Percentiles rank a stretch among this genome's conserved stretches.
Conservation (phyloP, 495 filamentous ascomycete genomes). For the Talaromyces adpressus region DNA sequence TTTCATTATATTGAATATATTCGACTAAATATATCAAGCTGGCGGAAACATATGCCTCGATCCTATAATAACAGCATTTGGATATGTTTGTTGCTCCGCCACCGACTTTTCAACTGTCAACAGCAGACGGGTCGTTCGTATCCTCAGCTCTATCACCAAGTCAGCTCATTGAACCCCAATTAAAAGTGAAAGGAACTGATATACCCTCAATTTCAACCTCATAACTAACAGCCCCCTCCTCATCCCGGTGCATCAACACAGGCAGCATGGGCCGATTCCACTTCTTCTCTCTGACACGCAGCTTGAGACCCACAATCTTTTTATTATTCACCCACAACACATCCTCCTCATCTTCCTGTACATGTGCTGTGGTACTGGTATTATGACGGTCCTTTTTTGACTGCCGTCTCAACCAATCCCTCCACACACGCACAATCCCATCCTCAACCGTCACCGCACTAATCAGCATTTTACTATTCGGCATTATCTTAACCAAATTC, state of each 20-base stretch:
- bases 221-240: slow-evolving; percentile 53
- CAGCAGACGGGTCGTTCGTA: slow-evolving; percentile 52
- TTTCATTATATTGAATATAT: neutral
- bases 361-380: neutral
- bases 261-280: slow-evolving; percentile 19
- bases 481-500: slow-evolving; percentile 61
- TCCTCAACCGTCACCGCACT: slow-evolving; percentile 57
- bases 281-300: slow-evolving; percentile 40
- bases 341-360: slow-evolving; percentile 1
- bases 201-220: slow-evolving; percentile 54
- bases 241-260: slow-evolving; percentile 43
- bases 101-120: slow-evolving; percentile 51
- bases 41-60: neutral
- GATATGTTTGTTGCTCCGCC: slow-evolving; percentile 44
- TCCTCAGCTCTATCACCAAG: slow-evolving; percentile 45
- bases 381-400: slow-evolving; percentile 6
- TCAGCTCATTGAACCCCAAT: neutral
- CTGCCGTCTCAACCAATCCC: slow-evolving; percentile 57
- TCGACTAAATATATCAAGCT: neutral
- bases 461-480: slow-evolving; percentile 45
- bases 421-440: slow-evolving; percentile 57
- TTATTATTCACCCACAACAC: slow-evolving; percentile 53
- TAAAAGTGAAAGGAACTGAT: slow-evolving; percentile 8
- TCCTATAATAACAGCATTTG: slow-evolving; percentile 41
- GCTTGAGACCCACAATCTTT: slow-evolving; percentile 49